Evolutionary conservation across 441 rosid species (phyloP).

Genomic region (Euphorbia schlechtendalii): DNA sequence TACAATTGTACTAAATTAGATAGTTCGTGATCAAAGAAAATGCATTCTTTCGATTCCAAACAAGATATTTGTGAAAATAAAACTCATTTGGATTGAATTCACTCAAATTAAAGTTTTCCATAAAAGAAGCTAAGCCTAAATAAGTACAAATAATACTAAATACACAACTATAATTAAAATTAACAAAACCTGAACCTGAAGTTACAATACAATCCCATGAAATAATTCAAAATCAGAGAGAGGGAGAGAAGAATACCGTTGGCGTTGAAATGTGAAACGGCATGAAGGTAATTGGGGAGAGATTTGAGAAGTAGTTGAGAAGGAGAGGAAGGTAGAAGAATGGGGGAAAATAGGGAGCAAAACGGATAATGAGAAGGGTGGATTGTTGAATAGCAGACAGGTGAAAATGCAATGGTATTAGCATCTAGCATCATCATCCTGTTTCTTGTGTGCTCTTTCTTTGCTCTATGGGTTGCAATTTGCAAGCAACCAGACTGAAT

Average conservation of each 20-base stretch:
- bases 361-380: constrained; percentile 16
- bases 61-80: too few relatives aligned
- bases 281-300: constrained; percentile 18
- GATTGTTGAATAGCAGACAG: constrained; percentile 32
- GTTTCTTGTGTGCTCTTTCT: too few relatives aligned
- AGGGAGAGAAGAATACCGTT: constrained; percentile 30
- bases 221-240: constrained; percentile 2
- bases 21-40: too few relatives aligned
- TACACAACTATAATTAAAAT: not conserved
- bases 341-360: constrained; percentile 17
- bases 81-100: too few relatives aligned
- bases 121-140: not conserved
- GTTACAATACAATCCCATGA: not conserved
- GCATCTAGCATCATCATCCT: constrained; percentile 38
- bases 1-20: too few relatives aligned
- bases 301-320: constrained; percentile 24
- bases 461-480: too few relatives aligned
- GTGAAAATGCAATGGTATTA: constrained; percentile 25
- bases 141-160: not conserved
- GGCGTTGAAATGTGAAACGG: constrained; percentile 32
- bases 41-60: too few relatives aligned
- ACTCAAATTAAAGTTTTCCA: not conserved
- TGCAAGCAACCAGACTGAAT: too few relatives aligned
- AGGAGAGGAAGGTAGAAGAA: constrained; percentile 24
- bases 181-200: not conserved